Base-by-base conservation (phyloP, 2,329 filamentous ascomycete species). In the Cytospora leucostoma region DNA sequence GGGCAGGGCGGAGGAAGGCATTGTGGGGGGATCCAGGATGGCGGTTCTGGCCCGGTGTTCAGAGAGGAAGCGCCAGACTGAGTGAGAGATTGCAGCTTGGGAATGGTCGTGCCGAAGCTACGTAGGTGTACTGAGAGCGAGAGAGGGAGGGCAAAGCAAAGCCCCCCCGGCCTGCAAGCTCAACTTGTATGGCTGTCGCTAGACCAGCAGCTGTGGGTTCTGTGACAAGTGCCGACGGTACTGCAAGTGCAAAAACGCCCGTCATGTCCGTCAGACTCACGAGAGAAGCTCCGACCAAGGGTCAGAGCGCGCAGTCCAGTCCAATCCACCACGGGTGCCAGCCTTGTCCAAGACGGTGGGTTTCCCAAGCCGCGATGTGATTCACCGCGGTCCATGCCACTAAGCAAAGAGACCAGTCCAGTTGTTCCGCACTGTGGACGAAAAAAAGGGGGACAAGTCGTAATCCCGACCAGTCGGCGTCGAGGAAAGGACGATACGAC, bases 321-420 rank as follows among this genome's bases (percentile, higher is more conserved):
- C n/a, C n/a, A n/a, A n/a, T n/a, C n/a, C n/a, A n/a, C n/a, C n/a
- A n/a, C n/a, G n/a, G n/a, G n/a, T n/a, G n/a, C 2, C 60, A 65
- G 63, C 64, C 64, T 65, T 50, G 64, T 60, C 61, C 38, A 19
- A 57, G 60, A 54, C 53, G 56, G 64, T 57, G 56, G 53, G 47
- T 58, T 63, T n/a, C n/a, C 44, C 33, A 13, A 44, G 44, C 47
- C 35, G 50, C n/a, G 49, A 34, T 37, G 34, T 63, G 60, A 62
- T 56, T 62, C 32, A 38, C 38, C 32, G 44, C 17, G 6, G 47
- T 7, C 27, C 19, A 27, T 37, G 34, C 21, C 52, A 56, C 33
- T 49, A 54, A 34, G 17, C 2, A 7, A 34, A 33, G 40, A 40
- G 53, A 34, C 44, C 38, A 38, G 53, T 50, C 47, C 61, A 27